Percentiles rank a stretch among this genome's conserved stretches.
phyloP scores from a whole-genome alignment of 2,329 filamentous ascomycete genomes.

The Aspergillus japonicus region DNA sequence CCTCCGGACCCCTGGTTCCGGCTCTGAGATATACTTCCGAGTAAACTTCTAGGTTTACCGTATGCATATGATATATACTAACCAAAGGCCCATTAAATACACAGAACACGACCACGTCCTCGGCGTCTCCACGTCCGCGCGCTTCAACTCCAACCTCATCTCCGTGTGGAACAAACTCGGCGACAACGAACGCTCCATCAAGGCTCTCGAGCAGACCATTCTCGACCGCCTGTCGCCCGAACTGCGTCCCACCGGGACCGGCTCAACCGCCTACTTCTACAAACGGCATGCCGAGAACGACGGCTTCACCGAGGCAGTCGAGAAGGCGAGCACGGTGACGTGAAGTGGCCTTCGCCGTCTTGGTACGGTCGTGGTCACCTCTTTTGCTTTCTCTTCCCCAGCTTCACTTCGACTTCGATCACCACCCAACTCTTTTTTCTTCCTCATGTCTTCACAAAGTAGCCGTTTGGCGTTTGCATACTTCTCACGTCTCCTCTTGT shows the following conservation, averaged over 20 bases:
- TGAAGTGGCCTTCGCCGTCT: background rate
- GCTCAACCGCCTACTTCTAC: conserved; percentile 59
- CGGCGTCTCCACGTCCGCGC: conserved; percentile 80
- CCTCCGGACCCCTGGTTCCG: no score
- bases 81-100: background rate
- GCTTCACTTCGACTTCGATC: no score
- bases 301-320: conserved; percentile 62
- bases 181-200: conserved; percentile 73
- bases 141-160: conserved; percentile 85
- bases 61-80: background rate
- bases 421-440: no score
- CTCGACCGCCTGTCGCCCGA: conserved; percentile 71
- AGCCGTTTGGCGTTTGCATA: no score
- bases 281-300: conserved; percentile 88
- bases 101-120: conserved; percentile 80
- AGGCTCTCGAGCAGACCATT: conserved; percentile 70
- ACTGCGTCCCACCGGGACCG: conserved; percentile 64
- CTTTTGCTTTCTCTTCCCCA: no score
- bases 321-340: conserved; percentile 9
- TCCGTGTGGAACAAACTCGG: conserved; percentile 92
- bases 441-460: no score
- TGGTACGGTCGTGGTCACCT: no score
- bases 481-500: no score
- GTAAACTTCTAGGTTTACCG: no score
- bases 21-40: no score